A percentile compares a stretch with the other conserved stretches of the same genome.
Evolutionary conservation across 1,284 basidiomycete species (phyloP).

Genomic region (Cryptococcus floricola): DNA sequence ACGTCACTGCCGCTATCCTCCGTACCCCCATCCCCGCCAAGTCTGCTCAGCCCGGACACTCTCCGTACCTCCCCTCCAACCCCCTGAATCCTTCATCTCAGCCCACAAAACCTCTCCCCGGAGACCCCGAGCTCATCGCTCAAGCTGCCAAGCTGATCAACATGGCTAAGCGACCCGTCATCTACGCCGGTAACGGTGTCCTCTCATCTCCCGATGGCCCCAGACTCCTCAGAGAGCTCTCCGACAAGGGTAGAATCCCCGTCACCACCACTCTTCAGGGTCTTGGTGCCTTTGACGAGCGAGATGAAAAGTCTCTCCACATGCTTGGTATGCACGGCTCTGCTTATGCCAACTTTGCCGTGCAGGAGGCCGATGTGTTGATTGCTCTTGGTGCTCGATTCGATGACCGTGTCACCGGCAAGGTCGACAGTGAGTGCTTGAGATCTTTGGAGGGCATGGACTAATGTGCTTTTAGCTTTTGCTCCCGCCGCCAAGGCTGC

Average conservation of each 20-base stretch:
- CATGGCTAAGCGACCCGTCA: constrained; percentile 81
- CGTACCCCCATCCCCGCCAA: constrained; percentile 81
- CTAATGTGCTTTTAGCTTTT: constrained; percentile 55
- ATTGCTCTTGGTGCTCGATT: constrained; percentile 95
- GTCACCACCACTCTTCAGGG: constrained; percentile 96
- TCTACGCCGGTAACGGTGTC: constrained; percentile 92
- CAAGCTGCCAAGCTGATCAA: constrained; percentile 89
- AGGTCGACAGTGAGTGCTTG: constrained; percentile 59
- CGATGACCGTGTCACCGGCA: constrained; percentile 97
- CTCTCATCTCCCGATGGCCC: constrained; percentile 80
- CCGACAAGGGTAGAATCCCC: constrained; percentile 85
- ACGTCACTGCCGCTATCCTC: constrained; percentile 89
- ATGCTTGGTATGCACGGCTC: constrained; percentile 99
- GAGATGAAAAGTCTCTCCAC: constrained; percentile 78
- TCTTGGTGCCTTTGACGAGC: constrained; percentile 92
- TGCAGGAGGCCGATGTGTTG: constrained; percentile 96
- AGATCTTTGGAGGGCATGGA: neutral
- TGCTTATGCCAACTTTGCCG: constrained; percentile 95
- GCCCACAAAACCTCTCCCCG: constrained; percentile 57
- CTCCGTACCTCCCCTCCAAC: constrained; percentile 72
- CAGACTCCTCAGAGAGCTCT: constrained; percentile 72
- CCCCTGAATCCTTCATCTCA: constrained; percentile 55
- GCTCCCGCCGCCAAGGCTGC: constrained; percentile 87
- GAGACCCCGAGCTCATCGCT: constrained; percentile 65
- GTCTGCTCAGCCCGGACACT: constrained; percentile 77